Percentiles rank a stretch among this genome's conserved stretches.
Evolutionary conservation across 768 basidiomycete genomes (phyloP).

Genomic region (Panellus pusillus): DNA sequence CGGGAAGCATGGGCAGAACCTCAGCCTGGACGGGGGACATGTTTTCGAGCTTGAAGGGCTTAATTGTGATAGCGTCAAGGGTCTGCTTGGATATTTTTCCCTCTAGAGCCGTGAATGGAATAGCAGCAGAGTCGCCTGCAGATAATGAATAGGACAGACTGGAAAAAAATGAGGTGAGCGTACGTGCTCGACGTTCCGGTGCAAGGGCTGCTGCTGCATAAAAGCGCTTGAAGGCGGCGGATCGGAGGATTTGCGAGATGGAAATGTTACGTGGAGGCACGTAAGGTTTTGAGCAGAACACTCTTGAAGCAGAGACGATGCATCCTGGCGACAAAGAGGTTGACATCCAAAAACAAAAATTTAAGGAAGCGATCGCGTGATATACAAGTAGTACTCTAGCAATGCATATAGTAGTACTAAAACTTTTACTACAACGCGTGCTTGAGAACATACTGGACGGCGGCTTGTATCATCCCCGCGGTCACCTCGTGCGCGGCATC

Average conservation of each 20-base stretch:
- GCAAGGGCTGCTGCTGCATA: constrained; percentile 2
- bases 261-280: background rate
- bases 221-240: background rate
- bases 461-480: constrained; percentile 54
- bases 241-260: constrained; percentile 4
- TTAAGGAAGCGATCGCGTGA: too few species aligned
- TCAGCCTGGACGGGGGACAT: constrained; percentile 86
- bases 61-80: constrained; percentile 58
- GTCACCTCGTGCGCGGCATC: constrained; percentile 66
- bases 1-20: constrained; percentile 75
- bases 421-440: too few species aligned
- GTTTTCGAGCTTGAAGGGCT: constrained; percentile 63
- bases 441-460: constrained; percentile 34
- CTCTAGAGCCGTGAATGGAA: constrained; percentile 37
- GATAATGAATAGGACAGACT: background rate
- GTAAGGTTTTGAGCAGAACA: background rate
- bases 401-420: too few species aligned
- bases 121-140: background rate
- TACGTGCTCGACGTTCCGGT: background rate
- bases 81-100: constrained; percentile 40
- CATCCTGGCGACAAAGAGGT: constrained; percentile 16
- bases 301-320: constrained; percentile 14
- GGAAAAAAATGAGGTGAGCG: background rate
- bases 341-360: background rate
- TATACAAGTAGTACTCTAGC: too few species aligned